Evolutionary conservation across 1,284 basidiomycete species (phyloP), one percentile per base, ranked within the genome.

Genomic region (Cutaneotrichosporon sp.): DNA sequence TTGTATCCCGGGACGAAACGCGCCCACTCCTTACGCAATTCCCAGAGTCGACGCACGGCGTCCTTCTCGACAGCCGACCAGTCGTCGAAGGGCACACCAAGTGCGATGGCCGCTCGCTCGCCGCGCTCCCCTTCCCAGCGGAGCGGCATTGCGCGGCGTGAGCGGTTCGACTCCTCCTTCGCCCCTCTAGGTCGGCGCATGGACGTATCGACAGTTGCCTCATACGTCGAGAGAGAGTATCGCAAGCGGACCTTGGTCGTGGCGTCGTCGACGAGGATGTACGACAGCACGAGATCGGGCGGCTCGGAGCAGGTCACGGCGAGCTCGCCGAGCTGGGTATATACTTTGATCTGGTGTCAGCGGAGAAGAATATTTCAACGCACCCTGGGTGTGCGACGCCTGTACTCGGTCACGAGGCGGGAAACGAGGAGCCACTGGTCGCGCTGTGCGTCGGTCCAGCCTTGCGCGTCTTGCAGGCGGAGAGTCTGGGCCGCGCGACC

Each of bases 271-370:
- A 16, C 16, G 33, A 58, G 3, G 25, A 29, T 33, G 32, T 64
- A 69, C 9, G 49, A 53, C 3, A 72, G 50, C 12, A 65, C 55
- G 14, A 70, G 49, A 47, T 73, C 68, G 2, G 70, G 68, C 24
- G 67, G 68, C 8, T 47, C 46, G 4, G 62, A 66, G 47, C 69
- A 73, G 8, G 68, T 65, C 19, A 71, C 57, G 3, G 47, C 59
- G 12, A 73, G 31, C 11, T 61, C 51, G 4, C 69, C 71, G 9
- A 67, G 60, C 2, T 60, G 34, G 3, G 61, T 61, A 48, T 58
- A 73, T 16, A 70, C 20, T 48, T 62, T 70, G 38, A 66, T 55
- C 70, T 72, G 52, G 1, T 1, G 39, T 59, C 22, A 56, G 52
- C 33, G 20, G 11, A 8, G 16, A 3, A 19, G 3, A 5, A 27